Conservation (phyloP, 2,329 filamentous ascomycete genomes). For the Botryotinia convoluta region DNA sequence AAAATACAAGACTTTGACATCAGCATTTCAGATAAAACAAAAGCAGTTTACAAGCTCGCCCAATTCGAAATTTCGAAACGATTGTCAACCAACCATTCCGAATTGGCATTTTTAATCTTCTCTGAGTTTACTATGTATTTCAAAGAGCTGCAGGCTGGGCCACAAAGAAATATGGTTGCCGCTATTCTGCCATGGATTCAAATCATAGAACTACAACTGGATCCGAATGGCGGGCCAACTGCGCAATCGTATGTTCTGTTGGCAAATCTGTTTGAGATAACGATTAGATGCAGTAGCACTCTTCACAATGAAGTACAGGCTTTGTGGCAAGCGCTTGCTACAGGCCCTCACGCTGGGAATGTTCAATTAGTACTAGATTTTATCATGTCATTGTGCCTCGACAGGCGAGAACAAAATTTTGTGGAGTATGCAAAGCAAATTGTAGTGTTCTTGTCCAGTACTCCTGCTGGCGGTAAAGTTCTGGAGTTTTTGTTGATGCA, state of each 20-base stretch:
- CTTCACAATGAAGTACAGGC: constrained; percentile 97
- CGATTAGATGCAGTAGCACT: constrained; percentile 82
- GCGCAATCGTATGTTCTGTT: constrained; percentile 91
- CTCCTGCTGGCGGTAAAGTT: constrained; percentile 79
- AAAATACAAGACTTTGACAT: constrained; percentile 98
- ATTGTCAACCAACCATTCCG: constrained; percentile 81
- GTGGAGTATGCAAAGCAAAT: constrained; percentile 98
- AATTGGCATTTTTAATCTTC: constrained; percentile 89
- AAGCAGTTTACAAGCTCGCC: constrained; percentile 94
- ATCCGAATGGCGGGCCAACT: constrained; percentile 87
- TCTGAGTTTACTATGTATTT: constrained; percentile 95
- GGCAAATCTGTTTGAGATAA: constrained; percentile 93
- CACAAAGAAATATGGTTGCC: constrained; percentile 90
- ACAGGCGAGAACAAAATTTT: constrained; percentile 94
- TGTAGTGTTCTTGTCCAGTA: constrained; percentile 91
- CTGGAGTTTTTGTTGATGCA: constrained; percentile 91
- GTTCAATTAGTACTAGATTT: constrained; percentile 94
- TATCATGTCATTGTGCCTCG: constrained; percentile 89
- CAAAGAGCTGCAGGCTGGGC: constrained; percentile 76
- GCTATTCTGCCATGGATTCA: constrained; percentile 97
- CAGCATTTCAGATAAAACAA: constrained; percentile 96
- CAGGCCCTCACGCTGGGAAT: constrained; percentile 88
- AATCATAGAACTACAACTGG: constrained; percentile 85
- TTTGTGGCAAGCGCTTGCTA: constrained; percentile 93
- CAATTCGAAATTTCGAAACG: constrained; percentile 96